Base-by-base conservation (phyloP, 2,329 filamentous ascomycete species). In the Cordyceps cateniannulata region DNA sequence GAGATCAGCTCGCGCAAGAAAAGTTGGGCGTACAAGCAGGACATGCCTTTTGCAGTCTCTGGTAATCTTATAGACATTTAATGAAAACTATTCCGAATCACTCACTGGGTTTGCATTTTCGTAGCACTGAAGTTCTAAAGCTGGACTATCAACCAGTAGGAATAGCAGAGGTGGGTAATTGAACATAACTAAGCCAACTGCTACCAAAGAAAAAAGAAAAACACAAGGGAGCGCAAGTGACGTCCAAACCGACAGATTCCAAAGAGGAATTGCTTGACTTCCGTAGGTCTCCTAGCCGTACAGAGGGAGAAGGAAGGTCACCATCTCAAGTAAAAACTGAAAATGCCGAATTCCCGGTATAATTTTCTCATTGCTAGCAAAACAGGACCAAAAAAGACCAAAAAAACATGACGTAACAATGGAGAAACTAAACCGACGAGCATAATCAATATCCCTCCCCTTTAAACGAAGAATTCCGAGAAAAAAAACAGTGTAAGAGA, bases 361-460 rank as follows among this genome's bases (percentile, higher is more conserved):
- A 12, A 44, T 59, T 44, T 58, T 20, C 5, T 27, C 32, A 27
- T 40, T 59, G 24, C 38, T n/a, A 35, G 25, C 3, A 24, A 45
- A 35, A 44, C 38, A 57, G 54, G 59, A 62, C 38, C 38, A 62
- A 44, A 50, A 62, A 48, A 27, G 44, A 62, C 44, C 42, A 61
- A 56, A 48, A 55, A 55, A 51, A 53, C 22, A 56, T 25, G 27
- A 47, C 42, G 53, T 47, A 40, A 56, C 20, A 32, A 40, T 29
- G 59, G 42, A 50, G 55, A 44, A 16, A 27, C 9, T 42, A 29
- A 32, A 7, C 3, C 20, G 14, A 35, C 10, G 16, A 49, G 22
- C 9, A 10, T 10, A 59, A 50, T 40, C 7, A 32, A 50, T n/a
- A 42, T n/a, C 44, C 35, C 48, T 7, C 24, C 35, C 50, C 40